These are phyloP conservation scores for Xylona heveae DNA, from an alignment of 495 filamentous ascomycete genomes.

Conservation along the genomic window DNA sequence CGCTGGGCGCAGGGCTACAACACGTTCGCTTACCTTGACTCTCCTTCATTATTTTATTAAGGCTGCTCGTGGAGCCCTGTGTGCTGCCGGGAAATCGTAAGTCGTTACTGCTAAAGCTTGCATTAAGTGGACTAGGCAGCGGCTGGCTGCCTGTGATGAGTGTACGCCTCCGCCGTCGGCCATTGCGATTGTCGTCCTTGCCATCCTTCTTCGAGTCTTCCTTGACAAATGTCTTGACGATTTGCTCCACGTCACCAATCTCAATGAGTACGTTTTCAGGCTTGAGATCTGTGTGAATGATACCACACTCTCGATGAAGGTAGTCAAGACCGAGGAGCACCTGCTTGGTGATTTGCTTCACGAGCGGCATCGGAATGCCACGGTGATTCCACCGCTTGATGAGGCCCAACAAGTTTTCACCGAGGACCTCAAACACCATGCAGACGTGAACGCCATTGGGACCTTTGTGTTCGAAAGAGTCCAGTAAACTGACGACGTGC, in stretches of 20 bases:
- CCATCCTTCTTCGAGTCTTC: slow-evolving; percentile 38
- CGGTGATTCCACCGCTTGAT: slow-evolving; percentile 98
- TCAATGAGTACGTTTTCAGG: slow-evolving; percentile 98
- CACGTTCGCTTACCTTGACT: slow-evolving; percentile 37
- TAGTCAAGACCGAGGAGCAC: slow-evolving; percentile 91
- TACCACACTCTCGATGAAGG: slow-evolving; percentile 91
- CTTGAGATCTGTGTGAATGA: slow-evolving; percentile 96
- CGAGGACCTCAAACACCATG: slow-evolving; percentile 97
- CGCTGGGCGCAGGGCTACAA: not conserved
- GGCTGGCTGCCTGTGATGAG: slow-evolving; percentile 96
- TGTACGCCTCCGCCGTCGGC: slow-evolving; percentile 75
- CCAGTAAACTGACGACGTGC: slow-evolving; percentile 86
- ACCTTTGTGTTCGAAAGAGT: slow-evolving; percentile 95
- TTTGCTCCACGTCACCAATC: slow-evolving; percentile 94
- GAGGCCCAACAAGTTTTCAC: slow-evolving; percentile 83
- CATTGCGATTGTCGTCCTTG: slow-evolving; percentile 85
- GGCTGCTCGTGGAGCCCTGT: slow-evolving; percentile 54
- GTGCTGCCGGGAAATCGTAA: slow-evolving; percentile 41
- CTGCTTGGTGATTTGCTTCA: slow-evolving; percentile 98
- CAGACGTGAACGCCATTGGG: slow-evolving; percentile 93
- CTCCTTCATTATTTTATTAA: slow-evolving; percentile 68
- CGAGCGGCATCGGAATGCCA: slow-evolving; percentile 85
- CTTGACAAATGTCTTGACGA: slow-evolving; percentile 88
- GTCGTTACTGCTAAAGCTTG: slow-evolving; percentile 63
- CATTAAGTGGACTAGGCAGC: slow-evolving; percentile 82